Evolutionary conservation across 805 yeast species (phyloP).

Genomic region (Lachancea quebecensis): DNA sequence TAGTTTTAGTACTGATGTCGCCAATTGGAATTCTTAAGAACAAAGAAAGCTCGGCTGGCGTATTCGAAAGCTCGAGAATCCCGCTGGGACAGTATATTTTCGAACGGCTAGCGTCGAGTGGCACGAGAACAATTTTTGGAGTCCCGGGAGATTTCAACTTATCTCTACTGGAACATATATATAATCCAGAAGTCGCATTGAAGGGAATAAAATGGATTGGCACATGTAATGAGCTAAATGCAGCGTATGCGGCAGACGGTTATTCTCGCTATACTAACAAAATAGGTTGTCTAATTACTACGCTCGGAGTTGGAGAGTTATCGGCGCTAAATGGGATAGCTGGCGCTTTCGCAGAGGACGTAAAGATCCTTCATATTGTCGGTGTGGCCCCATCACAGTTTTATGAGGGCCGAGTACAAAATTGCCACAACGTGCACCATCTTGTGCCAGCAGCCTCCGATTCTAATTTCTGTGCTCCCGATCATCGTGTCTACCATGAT

Average conservation of each 20-base stretch:
- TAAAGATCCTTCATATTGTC: constrained; percentile 76
- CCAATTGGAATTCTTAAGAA: too few species aligned
- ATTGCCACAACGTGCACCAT: constrained; percentile 45
- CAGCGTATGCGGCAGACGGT: constrained; percentile 89
- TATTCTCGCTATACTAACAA: constrained; percentile 59
- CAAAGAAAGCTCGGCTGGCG: too few species aligned
- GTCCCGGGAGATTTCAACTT: constrained; percentile 77
- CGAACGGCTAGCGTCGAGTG: constrained; percentile 46
- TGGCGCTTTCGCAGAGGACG: constrained; percentile 77
- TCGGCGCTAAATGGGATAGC: constrained; percentile 77
- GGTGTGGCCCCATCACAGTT: constrained; percentile 47
- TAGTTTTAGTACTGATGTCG: too few species aligned
- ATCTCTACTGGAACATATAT: constrained; percentile 59
- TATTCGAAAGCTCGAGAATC: constrained; percentile 13
- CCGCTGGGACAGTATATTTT: constrained; percentile 65
- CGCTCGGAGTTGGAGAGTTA: constrained; percentile 87
- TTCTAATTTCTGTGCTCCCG: constrained; percentile 44
- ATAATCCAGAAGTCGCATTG: constrained; percentile 30
- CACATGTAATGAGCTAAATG: constrained; percentile 80
- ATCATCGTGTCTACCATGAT: constrained; percentile 59
- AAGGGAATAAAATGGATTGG: constrained; percentile 63
- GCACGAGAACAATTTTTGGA: constrained; percentile 59
- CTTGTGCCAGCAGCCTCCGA: constrained; percentile 44
- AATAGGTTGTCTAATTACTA: constrained; percentile 57
- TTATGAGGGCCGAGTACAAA: constrained; percentile 40